Evolutionary conservation across 306 rosid genomes (phyloP).

Genomic region (Vicia faba): DNA sequence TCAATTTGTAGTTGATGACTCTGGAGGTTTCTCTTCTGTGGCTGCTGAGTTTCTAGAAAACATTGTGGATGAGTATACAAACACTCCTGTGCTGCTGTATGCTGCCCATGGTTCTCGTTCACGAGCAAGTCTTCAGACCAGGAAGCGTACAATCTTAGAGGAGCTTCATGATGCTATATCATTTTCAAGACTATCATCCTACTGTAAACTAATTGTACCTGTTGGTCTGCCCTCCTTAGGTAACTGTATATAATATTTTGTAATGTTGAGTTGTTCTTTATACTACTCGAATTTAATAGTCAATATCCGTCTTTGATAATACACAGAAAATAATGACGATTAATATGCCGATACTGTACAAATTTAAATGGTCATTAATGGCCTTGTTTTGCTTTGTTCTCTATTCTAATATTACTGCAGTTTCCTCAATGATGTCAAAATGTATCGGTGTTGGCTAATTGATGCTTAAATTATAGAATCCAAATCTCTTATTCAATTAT

Average conservation of each 20-base stretch:
- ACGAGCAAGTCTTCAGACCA: constrained; percentile 46
- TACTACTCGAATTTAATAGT: constrained; percentile 32
- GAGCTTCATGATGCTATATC: constrained; percentile 85
- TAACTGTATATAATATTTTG: constrained; percentile 52
- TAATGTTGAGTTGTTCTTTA: constrained; percentile 15
- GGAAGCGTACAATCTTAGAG: constrained; percentile 57
- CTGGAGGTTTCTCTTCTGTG: constrained; percentile 88
- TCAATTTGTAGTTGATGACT: constrained; percentile 79
- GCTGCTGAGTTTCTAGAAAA: constrained; percentile 80
- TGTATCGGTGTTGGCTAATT: constrained; percentile 31
- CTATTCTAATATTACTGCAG: constrained; percentile 10
- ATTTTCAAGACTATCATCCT: constrained; percentile 77
- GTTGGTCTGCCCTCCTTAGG: constrained; percentile 76
- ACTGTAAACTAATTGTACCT: constrained; percentile 76
- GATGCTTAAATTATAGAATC: constrained; percentile 26
- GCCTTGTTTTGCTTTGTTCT: constrained; percentile 9
- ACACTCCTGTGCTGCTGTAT: constrained; percentile 69
- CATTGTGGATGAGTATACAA: constrained; percentile 80
- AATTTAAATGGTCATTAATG: constrained; percentile 25
- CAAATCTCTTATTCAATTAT: constrained; percentile 23
- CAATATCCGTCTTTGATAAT: constrained; percentile 23
- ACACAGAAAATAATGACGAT: constrained; percentile 18
- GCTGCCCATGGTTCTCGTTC: constrained; percentile 60
- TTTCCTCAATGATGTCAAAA: constrained; percentile 10
- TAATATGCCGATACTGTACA: constrained; percentile 21